A percentile compares a stretch with the other conserved stretches of the same genome.
These are phyloP conservation scores for Wickerhamomyces bisporus DNA, from an alignment of 805 yeast genomes.

Conservation along the genomic window DNA sequence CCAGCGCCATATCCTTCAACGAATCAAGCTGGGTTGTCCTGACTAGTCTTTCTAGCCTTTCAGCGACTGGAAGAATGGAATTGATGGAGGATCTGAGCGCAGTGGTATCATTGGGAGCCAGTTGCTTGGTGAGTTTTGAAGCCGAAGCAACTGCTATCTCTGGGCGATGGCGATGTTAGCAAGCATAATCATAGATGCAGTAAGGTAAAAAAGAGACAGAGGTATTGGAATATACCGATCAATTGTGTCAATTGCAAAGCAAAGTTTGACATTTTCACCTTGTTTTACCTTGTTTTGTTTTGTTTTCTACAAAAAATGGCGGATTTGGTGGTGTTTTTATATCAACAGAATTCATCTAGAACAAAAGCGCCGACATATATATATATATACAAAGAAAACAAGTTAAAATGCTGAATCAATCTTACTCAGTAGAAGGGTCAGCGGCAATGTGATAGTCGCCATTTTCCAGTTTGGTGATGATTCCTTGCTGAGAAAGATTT, in stretches of 20 bases:
- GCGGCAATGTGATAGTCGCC: conserved; percentile 41
- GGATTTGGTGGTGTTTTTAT: too few species aligned
- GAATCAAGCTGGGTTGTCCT: conserved; percentile 18
- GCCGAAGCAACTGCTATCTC: conserved; percentile 15
- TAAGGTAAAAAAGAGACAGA: neutral
- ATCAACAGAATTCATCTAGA: too few species aligned
- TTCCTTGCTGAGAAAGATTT: conserved; percentile 59
- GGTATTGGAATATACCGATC: conserved; percentile 9
- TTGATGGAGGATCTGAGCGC: conserved; percentile 15
- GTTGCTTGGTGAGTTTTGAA: conserved; percentile 6
- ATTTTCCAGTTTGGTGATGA: conserved; percentile 54
- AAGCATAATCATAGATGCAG: neutral
- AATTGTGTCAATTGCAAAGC: conserved; percentile 16
- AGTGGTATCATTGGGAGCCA: conserved; percentile 13
- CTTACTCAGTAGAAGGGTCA: conserved; percentile 7
- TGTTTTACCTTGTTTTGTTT: too few species aligned
- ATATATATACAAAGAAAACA: neutral
- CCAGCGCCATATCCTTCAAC: conserved; percentile 14
- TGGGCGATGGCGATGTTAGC: neutral
- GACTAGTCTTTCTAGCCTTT: conserved; percentile 26
- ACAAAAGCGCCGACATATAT: too few species aligned
- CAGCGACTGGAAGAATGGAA: conserved; percentile 27
- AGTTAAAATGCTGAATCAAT: neutral
- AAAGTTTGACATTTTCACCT: conserved; percentile 12
- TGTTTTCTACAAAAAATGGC: too few species aligned